Conservation (phyloP, 1,139 yeast genomes). For the Geotrichum fermentans region DNA sequence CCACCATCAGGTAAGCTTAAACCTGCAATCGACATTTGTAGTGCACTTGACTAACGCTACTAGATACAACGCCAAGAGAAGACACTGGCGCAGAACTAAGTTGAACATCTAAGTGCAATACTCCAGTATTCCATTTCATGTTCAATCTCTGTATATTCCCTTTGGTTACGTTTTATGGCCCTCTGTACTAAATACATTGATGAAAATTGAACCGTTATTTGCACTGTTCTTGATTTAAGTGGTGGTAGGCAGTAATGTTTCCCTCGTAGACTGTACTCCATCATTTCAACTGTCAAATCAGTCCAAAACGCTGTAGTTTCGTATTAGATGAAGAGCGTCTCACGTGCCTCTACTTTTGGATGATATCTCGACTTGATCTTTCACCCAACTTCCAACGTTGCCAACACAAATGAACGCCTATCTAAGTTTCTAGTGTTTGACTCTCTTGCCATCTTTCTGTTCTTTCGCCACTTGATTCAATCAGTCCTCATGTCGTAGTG, state of each 20-base stretch:
- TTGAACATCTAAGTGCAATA: conserved; percentile 71
- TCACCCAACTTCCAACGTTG: not conserved
- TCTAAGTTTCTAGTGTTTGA: not conserved
- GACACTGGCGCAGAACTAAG: conserved; percentile 99
- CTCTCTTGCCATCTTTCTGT: not conserved
- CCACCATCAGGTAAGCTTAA: conserved; percentile 65
- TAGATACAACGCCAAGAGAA: conserved; percentile 97
- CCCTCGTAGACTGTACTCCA: too few relatives aligned
- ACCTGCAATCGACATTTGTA: not conserved
- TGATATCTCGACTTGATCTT: not conserved
- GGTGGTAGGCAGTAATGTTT: too few relatives aligned
- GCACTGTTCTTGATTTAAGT: too few relatives aligned
- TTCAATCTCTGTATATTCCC: conserved; percentile 6
- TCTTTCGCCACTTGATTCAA: not conserved
- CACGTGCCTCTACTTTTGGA: not conserved
- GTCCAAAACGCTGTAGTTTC: not conserved
- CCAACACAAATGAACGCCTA: not conserved
- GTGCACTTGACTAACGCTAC: too few relatives aligned
- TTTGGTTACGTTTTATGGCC: conserved; percentile 13
- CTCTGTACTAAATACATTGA: conserved; percentile 8
- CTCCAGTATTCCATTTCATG: conserved; percentile 2
- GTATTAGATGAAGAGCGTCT: not conserved
- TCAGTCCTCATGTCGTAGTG: not conserved
- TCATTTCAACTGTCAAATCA: not conserved
- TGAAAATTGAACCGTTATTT: too few relatives aligned